Percentiles rank a stretch among this genome's conserved stretches.
phyloP scores from a whole-genome alignment of 192 early-diverging fungal genomes.

The Phlyctochytrium planicorne region DNA sequence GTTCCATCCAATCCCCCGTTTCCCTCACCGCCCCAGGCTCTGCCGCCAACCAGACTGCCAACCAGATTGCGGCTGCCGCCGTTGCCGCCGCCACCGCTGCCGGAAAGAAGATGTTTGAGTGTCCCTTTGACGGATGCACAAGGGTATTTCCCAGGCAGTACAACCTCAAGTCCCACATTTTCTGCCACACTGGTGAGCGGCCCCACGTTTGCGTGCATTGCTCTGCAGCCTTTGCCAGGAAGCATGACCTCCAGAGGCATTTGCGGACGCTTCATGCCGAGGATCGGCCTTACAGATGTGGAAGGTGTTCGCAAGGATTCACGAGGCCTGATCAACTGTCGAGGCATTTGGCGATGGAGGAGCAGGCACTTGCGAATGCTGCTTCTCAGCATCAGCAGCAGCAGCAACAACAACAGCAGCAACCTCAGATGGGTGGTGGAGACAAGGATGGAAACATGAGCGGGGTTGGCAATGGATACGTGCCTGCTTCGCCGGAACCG shows the following conservation, averaged over 20 bases:
- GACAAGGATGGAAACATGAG: no score
- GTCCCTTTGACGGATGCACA: slow-evolving; percentile 55
- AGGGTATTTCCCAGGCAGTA: slow-evolving; percentile 75
- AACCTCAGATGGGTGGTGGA: no score
- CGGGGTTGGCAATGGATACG: no score
- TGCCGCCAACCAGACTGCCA: neutral
- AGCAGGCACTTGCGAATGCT: no score
- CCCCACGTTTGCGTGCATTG: slow-evolving; percentile 66
- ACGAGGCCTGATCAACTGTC: slow-evolving; percentile 11
- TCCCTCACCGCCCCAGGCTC: no score
- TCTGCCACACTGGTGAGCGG: slow-evolving; percentile 55
- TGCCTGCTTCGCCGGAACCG: no score
- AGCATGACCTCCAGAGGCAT: slow-evolving; percentile 74
- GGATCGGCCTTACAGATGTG: slow-evolving; percentile 21
- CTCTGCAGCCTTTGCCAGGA: slow-evolving; percentile 66
- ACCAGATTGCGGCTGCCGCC: neutral
- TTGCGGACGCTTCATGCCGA: slow-evolving; percentile 20
- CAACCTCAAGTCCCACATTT: slow-evolving; percentile 77
- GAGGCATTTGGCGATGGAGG: slow-evolving; percentile 17
- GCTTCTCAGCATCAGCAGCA: no score
- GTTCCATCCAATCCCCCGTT: no score
- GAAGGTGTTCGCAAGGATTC: slow-evolving; percentile 13
- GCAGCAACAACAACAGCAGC: no score
- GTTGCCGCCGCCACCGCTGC: no score
- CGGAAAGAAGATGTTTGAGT: slow-evolving; percentile 23